phyloP scores from a whole-genome alignment of 75 land plant species.

The Gnetum montanum region DNA sequence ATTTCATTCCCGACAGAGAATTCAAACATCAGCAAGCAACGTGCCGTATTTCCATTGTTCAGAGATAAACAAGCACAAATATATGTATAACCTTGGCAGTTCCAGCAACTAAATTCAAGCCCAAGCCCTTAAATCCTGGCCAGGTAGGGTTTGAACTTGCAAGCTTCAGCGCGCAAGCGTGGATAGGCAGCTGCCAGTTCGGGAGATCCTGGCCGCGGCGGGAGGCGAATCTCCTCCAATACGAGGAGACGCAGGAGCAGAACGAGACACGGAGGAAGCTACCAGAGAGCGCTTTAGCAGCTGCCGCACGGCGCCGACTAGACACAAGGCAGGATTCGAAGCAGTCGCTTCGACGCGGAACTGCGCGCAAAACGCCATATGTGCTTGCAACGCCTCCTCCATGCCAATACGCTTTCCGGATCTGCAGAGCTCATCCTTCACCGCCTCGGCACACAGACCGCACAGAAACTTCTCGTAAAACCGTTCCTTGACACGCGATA shows the following conservation, averaged over 20 bases:
- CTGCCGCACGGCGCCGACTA: slow-evolving; percentile 50
- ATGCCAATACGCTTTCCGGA: slow-evolving; percentile 10
- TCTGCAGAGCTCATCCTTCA: slow-evolving; percentile 43
- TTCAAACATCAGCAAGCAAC: too few species aligned
- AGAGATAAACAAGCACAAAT: too few species aligned
- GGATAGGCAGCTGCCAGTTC: slow-evolving; percentile 2
- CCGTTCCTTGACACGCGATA: slow-evolving; percentile 23
- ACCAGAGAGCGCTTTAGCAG: slow-evolving; percentile 14
- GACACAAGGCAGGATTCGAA: slow-evolving; percentile 47
- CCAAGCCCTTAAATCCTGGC: too few species aligned
- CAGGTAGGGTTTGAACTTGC: too few species aligned
- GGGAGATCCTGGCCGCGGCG: not conserved
- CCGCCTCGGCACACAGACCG: slow-evolving; percentile 66
- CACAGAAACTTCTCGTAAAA: slow-evolving; percentile 59
- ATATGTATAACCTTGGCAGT: too few species aligned
- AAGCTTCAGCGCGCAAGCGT: not conserved
- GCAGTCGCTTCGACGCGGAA: slow-evolving; percentile 16
- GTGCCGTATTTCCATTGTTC: too few species aligned
- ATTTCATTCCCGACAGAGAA: too few species aligned
- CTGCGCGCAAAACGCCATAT: slow-evolving; percentile 55
- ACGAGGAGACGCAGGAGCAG: not conserved
- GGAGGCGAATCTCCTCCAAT: not conserved
- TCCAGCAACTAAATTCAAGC: too few species aligned
- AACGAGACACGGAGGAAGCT: not conserved
- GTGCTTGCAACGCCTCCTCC: slow-evolving; percentile 62